phyloP scores from a whole-genome alignment of 495 filamentous ascomycete genomes.

The Penicillium simplicissimum region DNA sequence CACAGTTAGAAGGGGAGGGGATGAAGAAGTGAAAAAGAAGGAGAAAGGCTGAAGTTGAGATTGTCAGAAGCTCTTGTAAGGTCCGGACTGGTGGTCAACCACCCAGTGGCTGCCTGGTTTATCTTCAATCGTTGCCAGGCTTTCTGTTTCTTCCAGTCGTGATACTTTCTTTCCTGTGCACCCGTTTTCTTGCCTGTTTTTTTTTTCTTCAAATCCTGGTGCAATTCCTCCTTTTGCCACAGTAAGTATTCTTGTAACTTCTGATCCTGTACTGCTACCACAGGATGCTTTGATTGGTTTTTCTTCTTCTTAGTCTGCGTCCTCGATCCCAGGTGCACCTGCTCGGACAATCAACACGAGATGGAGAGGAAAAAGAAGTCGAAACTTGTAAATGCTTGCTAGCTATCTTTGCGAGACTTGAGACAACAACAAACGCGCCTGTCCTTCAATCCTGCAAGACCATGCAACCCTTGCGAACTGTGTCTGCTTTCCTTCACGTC shows the following conservation, averaged over 20 bases:
- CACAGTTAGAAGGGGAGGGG: constrained; percentile 16
- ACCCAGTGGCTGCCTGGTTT: background rate
- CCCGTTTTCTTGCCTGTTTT: constrained; percentile 22
- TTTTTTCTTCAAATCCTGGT: constrained; percentile 22
- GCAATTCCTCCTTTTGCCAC: constrained; percentile 13
- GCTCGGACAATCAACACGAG: constrained; percentile 40
- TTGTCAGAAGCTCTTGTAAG: background rate
- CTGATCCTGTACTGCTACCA: constrained; percentile 25
- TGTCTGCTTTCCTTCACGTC: constrained; percentile 30
- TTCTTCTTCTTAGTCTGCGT: constrained; percentile 32
- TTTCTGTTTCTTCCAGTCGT: constrained; percentile 13
- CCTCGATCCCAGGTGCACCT: constrained; percentile 27
- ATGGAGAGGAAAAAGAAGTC: constrained; percentile 41
- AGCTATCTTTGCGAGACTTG: constrained; percentile 49
- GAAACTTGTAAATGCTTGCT: constrained; percentile 55
- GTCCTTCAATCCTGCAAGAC: constrained; percentile 27
- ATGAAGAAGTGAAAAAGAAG: constrained; percentile 7
- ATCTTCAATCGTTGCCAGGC: background rate
- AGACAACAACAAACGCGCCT: constrained; percentile 42
- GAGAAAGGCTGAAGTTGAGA: background rate
- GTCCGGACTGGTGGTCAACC: background rate
- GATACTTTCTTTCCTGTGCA: constrained; percentile 13
- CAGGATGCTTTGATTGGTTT: constrained; percentile 28
- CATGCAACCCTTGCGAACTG: constrained; percentile 22
- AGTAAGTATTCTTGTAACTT: constrained; percentile 12